phyloP scores from a whole-genome alignment of 2,329 filamentous ascomycete species.

The Dothiorella sarmentorum region DNA sequence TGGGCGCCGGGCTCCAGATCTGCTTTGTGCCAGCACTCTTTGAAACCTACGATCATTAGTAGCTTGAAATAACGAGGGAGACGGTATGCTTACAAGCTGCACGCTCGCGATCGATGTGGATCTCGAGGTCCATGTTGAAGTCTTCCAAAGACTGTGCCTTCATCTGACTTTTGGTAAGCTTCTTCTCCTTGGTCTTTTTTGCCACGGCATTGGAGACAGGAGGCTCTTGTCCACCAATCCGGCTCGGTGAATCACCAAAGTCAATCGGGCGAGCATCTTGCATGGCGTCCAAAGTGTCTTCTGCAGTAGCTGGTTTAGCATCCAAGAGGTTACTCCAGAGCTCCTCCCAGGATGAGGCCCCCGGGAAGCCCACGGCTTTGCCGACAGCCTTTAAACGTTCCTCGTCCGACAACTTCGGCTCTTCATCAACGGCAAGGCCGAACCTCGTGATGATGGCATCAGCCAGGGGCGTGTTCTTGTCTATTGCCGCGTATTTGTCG shows the following conservation, averaged over 20 bases:
- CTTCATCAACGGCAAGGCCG: neutral
- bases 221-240: neutral
- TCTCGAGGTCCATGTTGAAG: conserved; percentile 26
- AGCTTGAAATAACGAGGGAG: rapidly evolving
- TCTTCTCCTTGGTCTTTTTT: conserved; percentile 4
- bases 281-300: no score
- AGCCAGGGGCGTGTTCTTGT: neutral
- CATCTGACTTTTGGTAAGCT: neutral
- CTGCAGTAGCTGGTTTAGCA: neutral
- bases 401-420: neutral
- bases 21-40: conserved; percentile 45
- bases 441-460: neutral
- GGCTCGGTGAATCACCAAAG: neutral
- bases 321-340: neutral
- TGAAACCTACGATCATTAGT: conserved; percentile 31
- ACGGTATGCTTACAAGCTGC: conserved; percentile 29
- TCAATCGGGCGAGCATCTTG: neutral
- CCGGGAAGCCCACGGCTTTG: neutral
- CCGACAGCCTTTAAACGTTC: neutral
- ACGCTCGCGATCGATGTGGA: conserved; percentile 34
- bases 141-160: neutral
- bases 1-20: conserved; percentile 43
- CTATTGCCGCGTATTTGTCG: neutral
- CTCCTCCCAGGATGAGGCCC: neutral
- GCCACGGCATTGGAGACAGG: neutral